phyloP scores from a whole-genome alignment of 2,329 filamentous ascomycete species.

The Penicillium italicum region DNA sequence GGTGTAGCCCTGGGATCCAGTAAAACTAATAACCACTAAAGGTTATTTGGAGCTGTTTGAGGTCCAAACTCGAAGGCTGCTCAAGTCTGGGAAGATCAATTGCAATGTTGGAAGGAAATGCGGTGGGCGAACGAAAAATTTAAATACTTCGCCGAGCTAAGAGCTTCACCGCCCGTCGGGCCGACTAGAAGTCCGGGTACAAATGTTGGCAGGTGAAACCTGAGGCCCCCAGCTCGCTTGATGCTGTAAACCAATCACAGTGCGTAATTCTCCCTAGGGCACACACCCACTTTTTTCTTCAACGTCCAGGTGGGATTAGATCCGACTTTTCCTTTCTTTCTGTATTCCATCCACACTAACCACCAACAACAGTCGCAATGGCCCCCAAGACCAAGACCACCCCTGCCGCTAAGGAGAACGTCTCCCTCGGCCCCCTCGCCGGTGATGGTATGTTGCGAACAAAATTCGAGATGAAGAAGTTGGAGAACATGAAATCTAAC shows the following conservation, averaged over 20 bases:
- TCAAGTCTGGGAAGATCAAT: slow-evolving; percentile 16
- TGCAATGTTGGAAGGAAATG: slow-evolving; percentile 1
- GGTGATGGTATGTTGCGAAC: slow-evolving; percentile 70
- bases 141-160: slow-evolving; percentile 27
- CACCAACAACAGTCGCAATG: slow-evolving; percentile 63
- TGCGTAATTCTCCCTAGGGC: slow-evolving; percentile 30
- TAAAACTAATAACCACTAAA: not conserved
- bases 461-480: not conserved
- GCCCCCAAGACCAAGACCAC: slow-evolving; percentile 75
- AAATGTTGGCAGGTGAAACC: not conserved
- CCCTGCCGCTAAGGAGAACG: slow-evolving; percentile 86
- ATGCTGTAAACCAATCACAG: slow-evolving; percentile 30
- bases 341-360: slow-evolving; percentile 44
- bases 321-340: slow-evolving; percentile 28
- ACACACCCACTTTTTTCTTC: slow-evolving; percentile 36
- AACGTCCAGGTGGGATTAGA: slow-evolving; percentile 14
- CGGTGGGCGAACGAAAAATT: slow-evolving; percentile 18
- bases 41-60: not conserved
- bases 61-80: not conserved
- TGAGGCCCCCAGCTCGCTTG: slow-evolving; percentile 32
- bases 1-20: not conserved
- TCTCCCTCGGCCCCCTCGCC: slow-evolving; percentile 94
- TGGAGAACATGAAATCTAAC: not conserved
- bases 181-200: slow-evolving; percentile 24
- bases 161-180: slow-evolving; percentile 27